phyloP scores from a whole-genome alignment of 78 protist genomes.

The Cavenderia fasciculata region DNA sequence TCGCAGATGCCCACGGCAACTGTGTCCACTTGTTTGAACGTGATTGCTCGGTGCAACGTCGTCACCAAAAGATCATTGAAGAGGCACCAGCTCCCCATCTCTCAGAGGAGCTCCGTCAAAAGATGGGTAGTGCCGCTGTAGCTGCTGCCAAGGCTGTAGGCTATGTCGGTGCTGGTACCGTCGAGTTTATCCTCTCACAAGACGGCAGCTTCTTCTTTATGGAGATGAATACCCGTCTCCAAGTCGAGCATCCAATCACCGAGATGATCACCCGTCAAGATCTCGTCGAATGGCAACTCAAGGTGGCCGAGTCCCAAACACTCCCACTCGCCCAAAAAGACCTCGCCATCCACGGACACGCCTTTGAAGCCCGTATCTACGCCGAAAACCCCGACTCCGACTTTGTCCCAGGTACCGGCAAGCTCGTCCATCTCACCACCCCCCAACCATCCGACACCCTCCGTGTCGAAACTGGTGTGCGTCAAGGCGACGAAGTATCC shows the following conservation, averaged over 20 bases:
- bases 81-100: slow-evolving; percentile 95
- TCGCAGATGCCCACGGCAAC: slow-evolving; percentile 94
- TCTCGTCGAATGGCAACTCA: slow-evolving; percentile 92
- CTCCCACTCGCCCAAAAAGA: slow-evolving; percentile 82
- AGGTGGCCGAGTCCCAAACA: slow-evolving; percentile 69
- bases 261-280: slow-evolving; percentile 92
- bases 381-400: slow-evolving; percentile 92
- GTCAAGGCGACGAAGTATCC: slow-evolving; percentile 91
- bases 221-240: slow-evolving; percentile 96
- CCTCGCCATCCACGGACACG: slow-evolving; percentile 78
- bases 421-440: slow-evolving; percentile 73
- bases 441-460: slow-evolving; percentile 57
- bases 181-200: slow-evolving; percentile 91
- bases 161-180: slow-evolving; percentile 98
- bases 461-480: slow-evolving; percentile 88
- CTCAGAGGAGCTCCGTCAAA: slow-evolving; percentile 78
- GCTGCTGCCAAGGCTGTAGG: slow-evolving; percentile 94
- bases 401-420: slow-evolving; percentile 94
- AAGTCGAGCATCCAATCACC: slow-evolving; percentile 96
- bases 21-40: slow-evolving; percentile 93
- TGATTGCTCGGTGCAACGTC: slow-evolving; percentile 97
- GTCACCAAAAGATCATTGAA: slow-evolving; percentile 98
- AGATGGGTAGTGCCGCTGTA: slow-evolving; percentile 94
- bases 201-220: slow-evolving; percentile 88
- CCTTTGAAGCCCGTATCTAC: slow-evolving; percentile 94